A percentile compares a stretch with the other conserved stretches of the same genome.
Evolutionary conservation across 352 stramenopile genomes (phyloP).

Genomic region (Elongisporangium anandrum): DNA sequence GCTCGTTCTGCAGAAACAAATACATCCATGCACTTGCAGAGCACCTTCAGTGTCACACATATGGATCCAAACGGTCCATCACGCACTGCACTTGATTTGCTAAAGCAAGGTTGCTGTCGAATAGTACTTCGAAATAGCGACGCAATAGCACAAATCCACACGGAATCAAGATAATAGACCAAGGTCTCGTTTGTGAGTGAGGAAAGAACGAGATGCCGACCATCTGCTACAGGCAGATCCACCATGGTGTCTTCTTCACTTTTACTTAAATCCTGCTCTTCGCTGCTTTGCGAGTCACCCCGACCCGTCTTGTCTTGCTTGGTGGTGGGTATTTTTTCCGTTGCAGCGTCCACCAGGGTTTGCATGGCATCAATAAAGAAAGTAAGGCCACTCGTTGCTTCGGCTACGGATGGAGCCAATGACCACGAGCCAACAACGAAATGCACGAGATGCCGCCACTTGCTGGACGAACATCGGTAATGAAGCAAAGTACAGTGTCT

Average conservation of each 20-base stretch:
- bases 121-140: slow-evolving; percentile 26
- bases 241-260: slow-evolving; percentile 20
- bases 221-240: slow-evolving; percentile 24
- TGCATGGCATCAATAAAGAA: slow-evolving; percentile 52
- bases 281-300: slow-evolving; percentile 6
- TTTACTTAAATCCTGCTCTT: slow-evolving; percentile 7
- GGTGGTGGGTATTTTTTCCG: not conserved
- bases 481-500: slow-evolving; percentile 32
- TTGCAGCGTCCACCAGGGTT: slow-evolving; percentile 24
- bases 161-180: slow-evolving; percentile 48
- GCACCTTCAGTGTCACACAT: slow-evolving; percentile 27
- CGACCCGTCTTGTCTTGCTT: not conserved
- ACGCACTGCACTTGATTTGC: not conserved
- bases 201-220: slow-evolving; percentile 61
- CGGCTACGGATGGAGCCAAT: slow-evolving; percentile 21
- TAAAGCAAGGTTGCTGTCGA: not conserved
- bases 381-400: slow-evolving; percentile 23
- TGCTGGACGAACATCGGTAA: slow-evolving; percentile 35
- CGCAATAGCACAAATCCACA: slow-evolving; percentile 46
- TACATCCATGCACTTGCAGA: slow-evolving; percentile 35
- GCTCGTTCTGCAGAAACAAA: slow-evolving; percentile 44
- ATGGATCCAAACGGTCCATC: slow-evolving; percentile 37
- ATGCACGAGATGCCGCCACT: slow-evolving; percentile 49
- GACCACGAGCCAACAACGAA: slow-evolving; percentile 58
- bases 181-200: slow-evolving; percentile 62